phyloP scores from a whole-genome alignment of 192 early-diverging fungal species.

The Globomyces pollinis-pini region DNA sequence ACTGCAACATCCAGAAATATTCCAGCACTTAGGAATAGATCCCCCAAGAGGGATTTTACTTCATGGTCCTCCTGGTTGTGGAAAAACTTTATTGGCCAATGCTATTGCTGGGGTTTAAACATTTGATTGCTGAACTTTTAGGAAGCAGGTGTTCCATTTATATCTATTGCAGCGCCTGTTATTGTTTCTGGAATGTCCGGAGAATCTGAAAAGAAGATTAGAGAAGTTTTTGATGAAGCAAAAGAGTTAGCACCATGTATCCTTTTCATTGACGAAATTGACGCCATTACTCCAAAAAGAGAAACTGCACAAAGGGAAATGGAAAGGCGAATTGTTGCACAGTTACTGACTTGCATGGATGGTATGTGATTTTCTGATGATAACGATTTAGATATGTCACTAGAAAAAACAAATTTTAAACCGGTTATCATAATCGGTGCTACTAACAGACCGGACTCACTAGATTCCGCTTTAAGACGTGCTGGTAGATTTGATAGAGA shows the following conservation, averaged over 20 bases:
- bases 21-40: constrained; percentile 83
- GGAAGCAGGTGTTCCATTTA: constrained; percentile 78
- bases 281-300: constrained; percentile 89
- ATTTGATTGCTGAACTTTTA: too few species aligned
- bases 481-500: constrained; percentile 86
- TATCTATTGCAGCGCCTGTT: constrained; percentile 89
- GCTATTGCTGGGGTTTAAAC: constrained; percentile 97
- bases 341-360: constrained; percentile 93
- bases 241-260: constrained; percentile 78
- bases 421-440: constrained; percentile 89
- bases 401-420: constrained; percentile 80
- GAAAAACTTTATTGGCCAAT: constrained; percentile 91
- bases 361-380: constrained; percentile 34
- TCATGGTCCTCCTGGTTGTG: constrained; percentile 95
- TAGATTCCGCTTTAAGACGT: constrained; percentile 73
- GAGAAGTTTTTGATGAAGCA: constrained; percentile 97
- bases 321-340: constrained; percentile 93
- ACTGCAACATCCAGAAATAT: constrained; percentile 87
- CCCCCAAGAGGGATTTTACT: constrained; percentile 87
- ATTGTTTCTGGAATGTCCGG: constrained; percentile 97
- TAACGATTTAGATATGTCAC: constrained; percentile 61
- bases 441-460: constrained; percentile 80
- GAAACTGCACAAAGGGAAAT: constrained; percentile 91
- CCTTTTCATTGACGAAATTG: constrained; percentile 97
- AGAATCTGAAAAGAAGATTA: constrained; percentile 95